Evolutionary conservation across 768 basidiomycete genomes (phyloP).

Genomic region (Tylopilus plumbeoviolaceoides): DNA sequence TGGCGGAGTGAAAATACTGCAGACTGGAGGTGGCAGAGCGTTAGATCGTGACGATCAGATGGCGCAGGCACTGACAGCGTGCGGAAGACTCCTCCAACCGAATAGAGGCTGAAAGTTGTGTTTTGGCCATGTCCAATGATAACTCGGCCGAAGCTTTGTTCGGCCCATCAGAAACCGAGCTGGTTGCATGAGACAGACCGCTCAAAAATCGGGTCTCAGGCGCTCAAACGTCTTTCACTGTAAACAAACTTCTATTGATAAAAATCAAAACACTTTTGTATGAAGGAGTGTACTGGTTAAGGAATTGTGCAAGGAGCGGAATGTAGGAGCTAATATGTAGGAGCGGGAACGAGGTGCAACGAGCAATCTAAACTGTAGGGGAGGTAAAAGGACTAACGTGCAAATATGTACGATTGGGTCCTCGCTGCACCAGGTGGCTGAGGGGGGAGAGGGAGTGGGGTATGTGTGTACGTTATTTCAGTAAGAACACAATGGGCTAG

Average conservation of each 20-base stretch:
- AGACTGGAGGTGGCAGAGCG: not conserved
- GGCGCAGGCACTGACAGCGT: slow-evolving; percentile 1
- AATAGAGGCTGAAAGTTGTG: not conserved
- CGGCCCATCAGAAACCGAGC: not conserved
- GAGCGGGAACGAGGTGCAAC: slow-evolving; percentile 12
- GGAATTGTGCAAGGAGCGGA: slow-evolving; percentile 23
- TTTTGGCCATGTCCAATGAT: not conserved
- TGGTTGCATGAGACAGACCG: not conserved
- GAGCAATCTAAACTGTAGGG: slow-evolving; percentile 19
- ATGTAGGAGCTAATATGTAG: slow-evolving; percentile 18
- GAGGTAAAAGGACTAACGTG: slow-evolving; percentile 16
- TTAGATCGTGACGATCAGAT: slow-evolving; percentile 16
- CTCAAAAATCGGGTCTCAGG: not conserved
- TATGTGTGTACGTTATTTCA: slow-evolving; percentile 27
- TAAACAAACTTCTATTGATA: slow-evolving; percentile 11
- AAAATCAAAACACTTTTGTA: slow-evolving; percentile 5
- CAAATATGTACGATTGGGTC: slow-evolving; percentile 14
- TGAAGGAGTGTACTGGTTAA: slow-evolving; percentile 27
- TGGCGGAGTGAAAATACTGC: not conserved
- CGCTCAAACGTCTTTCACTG: not conserved
- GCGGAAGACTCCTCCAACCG: not conserved
- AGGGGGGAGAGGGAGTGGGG: slow-evolving; percentile 8
- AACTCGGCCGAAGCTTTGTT: slow-evolving; percentile 11
- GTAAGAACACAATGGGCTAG: slow-evolving; percentile 27
- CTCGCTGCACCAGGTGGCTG: slow-evolving; percentile 18